Base-by-base conservation (phyloP, 2,329 filamentous ascomycete species). In the Sclerotinia glacialis region DNA sequence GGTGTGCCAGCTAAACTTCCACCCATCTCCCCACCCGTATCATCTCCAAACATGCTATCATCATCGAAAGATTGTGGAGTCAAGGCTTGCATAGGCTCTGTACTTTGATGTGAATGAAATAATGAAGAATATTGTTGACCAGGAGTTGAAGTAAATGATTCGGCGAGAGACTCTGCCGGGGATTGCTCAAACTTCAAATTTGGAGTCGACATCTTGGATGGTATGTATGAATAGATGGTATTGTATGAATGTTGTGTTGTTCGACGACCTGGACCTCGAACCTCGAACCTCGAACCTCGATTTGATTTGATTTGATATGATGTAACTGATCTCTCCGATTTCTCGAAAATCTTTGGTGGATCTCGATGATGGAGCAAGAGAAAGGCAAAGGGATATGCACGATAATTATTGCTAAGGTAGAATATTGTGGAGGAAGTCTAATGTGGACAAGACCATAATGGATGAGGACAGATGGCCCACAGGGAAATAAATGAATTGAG, bases 111-210 rank as follows among this genome's bases (percentile, higher is more conserved):
- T 7, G 52, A 34, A 5, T 62, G 46, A 68, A 77, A 77, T 58
- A 77, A 72, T 6, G 75, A 71, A 47, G 74, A 69, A 44, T 76
- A 77, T 37, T 67, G 59, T 37, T 71, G 70, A 62, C 72, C 72
- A n/a, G 75, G 73, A n/a, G 75, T 74, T 44, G 75, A 76, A 59
- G 72, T 68, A 56, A 77, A 77, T 62, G 73, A 75, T 65, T 77
- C 76, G 12, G 73, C 72, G 11, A 75, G 67, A 64, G 72, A 75
- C 26, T 75, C 73, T 16, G 67, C 68, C 0, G 75, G 75, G 37
- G 74, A 76, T 40, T 74, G 68, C 71, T 77, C 75, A 68, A 73
- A 76, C 67, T 77, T 77, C 64, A 77, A 68, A 8, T 73, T 67
- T 50, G 73, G 72, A 44, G 72, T 69, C 28, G 68, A 69, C 69